Base-by-base conservation (phyloP, 306 rosid species). In the Pterocarpus santalinus region DNA sequence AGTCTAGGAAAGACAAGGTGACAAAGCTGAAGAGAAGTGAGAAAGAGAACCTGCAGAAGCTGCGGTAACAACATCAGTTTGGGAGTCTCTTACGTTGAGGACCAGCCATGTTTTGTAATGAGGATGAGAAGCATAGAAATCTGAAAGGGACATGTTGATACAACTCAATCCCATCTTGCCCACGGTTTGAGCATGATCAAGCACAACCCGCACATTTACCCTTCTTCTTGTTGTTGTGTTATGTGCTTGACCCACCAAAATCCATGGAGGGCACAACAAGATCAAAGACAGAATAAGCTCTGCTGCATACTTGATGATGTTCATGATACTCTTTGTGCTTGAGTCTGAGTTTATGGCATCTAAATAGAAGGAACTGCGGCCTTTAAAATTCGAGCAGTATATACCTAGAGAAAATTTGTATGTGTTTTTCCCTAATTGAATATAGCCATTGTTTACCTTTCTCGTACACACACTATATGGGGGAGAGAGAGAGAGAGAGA, bases 191-290 rank as follows among this genome's bases (percentile, higher is more conserved):
- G 49, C 69, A 49, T 75, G 2, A 53, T 87, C 78, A 38, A 84
- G 83, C 43, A 87, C 35, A 5, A 83, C 78, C 10, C 85, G 85
- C 7, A 80, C 83, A 0, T 86, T 80, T 14, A 86, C 87, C 7
- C 6, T n/a, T 2, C 13, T 47, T 12, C 4, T 47, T 13, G 39
- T 41, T n/a, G 43, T 51, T 22, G 80, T 46, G 69, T 64, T 83
- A 22, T 78, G 75, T 32, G 65, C 75, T 60, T 8, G 7, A 49
- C 43, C 67, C 77, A 47, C 28, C 28, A 49, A 49, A 49, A 49
- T 12, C 53, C 53, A 49, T 49, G n/a, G 53, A 56, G 3, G 32
- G 10, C 62, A 56, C 62, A 56, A 56, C 4, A 56, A 56, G 32
- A 56, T n/a, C 32, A 56, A 56, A 16, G 6, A 11, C 62, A 56